Percentiles rank a stretch among this genome's conserved stretches.
Conservation (phyloP, 305 asterid species). For the Fraxinus nigra region DNA sequence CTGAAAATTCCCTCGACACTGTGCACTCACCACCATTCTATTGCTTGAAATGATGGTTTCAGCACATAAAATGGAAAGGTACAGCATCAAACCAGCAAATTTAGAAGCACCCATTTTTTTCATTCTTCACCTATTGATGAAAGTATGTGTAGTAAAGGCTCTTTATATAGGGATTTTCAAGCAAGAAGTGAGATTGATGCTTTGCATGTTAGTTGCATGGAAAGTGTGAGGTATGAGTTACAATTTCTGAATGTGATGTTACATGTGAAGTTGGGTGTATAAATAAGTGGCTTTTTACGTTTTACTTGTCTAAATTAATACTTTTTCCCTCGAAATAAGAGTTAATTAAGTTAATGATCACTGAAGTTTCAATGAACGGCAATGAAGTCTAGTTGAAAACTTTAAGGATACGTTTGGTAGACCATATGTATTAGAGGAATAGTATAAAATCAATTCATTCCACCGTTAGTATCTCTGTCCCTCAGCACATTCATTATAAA, state of each 20-base stretch:
- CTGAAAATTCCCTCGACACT: constrained; percentile 61
- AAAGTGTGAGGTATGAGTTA: not conserved
- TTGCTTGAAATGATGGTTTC: not conserved
- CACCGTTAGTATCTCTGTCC: no score
- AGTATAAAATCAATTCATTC: no score
- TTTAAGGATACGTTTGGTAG: no score
- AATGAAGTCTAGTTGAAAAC: no score
- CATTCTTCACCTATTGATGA: not conserved
- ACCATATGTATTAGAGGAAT: no score
- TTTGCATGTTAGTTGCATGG: not conserved
- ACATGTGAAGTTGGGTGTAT: constrained; percentile 25
- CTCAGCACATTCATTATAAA: no score
- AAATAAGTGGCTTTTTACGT: not conserved
- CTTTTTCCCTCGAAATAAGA: not conserved
- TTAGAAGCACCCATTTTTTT: constrained; percentile 30
- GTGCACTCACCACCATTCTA: constrained; percentile 31
- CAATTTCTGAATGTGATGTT: constrained; percentile 8
- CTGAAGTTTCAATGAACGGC: no score
- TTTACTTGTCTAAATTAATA: not conserved
- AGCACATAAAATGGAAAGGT: constrained; percentile 23
- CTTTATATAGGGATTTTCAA: constrained; percentile 5
- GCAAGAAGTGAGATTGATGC: not conserved
- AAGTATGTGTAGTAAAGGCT: not conserved
- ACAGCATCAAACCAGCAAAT: not conserved
- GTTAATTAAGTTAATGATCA: not conserved